These are phyloP conservation scores for Erigeron canadensis DNA, from an alignment of 129 eudicot genomes.

Conservation along the genomic window DNA sequence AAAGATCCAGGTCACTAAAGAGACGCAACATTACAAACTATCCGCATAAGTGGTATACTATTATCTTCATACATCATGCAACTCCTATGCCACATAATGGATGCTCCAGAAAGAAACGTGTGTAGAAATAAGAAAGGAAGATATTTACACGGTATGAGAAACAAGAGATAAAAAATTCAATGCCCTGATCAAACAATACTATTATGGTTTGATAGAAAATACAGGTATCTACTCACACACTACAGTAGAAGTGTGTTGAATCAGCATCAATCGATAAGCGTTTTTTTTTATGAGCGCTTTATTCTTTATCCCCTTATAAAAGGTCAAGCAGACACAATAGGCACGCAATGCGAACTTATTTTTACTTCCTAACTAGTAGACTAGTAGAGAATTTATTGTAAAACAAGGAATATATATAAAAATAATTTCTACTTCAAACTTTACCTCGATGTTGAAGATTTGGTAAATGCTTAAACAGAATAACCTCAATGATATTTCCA, in stretches of 20 bases:
- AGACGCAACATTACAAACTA: no score
- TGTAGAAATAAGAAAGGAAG: no score
- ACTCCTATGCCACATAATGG: no score
- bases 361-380: not conserved
- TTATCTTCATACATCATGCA: no score
- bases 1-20: no score
- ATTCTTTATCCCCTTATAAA: not conserved
- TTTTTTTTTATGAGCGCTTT: conserved; percentile 5
- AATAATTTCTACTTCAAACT: no score
- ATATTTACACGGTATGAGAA: no score
- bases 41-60: no score
- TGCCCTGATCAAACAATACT: not conserved
- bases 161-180: no score
- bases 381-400: conserved; percentile 10
- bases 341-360: not conserved
- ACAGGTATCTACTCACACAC: not conserved
- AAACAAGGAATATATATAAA: no score
- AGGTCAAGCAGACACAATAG: not conserved
- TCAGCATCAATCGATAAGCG: conserved; percentile 2
- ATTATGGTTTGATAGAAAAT: not conserved
- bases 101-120: no score
- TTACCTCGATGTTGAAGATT: conserved; percentile 60
- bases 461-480: conserved; percentile 58
- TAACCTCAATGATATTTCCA: conserved; percentile 69
- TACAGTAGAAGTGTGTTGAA: conserved; percentile 11